Percentiles rank a stretch among this genome's conserved stretches.
phyloP scores from a whole-genome alignment of 345 rosid species.

The Hypericum androsaemum region DNA sequence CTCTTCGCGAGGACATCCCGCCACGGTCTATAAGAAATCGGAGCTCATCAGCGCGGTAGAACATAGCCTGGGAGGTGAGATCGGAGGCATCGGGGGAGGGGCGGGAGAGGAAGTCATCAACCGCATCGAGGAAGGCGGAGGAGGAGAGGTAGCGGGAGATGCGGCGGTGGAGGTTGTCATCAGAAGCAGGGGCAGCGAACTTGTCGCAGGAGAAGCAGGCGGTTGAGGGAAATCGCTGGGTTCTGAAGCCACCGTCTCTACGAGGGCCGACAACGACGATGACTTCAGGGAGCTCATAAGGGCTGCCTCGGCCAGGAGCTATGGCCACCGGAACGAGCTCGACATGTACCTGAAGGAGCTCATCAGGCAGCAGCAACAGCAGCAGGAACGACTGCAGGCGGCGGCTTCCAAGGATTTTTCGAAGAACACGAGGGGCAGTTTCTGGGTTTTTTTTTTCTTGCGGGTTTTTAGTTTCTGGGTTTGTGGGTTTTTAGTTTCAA shows the following conservation, averaged over 20 bases:
- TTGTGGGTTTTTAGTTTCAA: too few relatives aligned
- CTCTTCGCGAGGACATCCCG: conserved; percentile 70
- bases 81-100: too few relatives aligned
- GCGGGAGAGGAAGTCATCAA: conserved; percentile 56
- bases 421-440: conserved; percentile 31
- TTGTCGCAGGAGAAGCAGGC: conserved; percentile 81
- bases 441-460: too few relatives aligned
- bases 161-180: too few relatives aligned
- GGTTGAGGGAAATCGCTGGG: too few relatives aligned
- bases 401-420: conserved; percentile 23
- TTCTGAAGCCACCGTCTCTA: conserved; percentile 24
- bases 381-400: too few relatives aligned
- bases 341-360: conserved; percentile 34
- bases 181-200: conserved; percentile 39
- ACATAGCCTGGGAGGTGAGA: too few relatives aligned
- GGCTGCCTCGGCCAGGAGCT: conserved; percentile 49
- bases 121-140: conserved; percentile 56
- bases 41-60: conserved; percentile 68
- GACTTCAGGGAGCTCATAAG: conserved; percentile 57
- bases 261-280: conserved; percentile 20
- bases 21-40: conserved; percentile 69
- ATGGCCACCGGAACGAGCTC: conserved; percentile 43
- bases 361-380: background rate
- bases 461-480: too few relatives aligned
- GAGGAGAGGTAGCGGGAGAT: conserved; percentile 83